A percentile compares a stretch with the other conserved stretches of the same genome.
Conservation (phyloP, 768 basidiomycete genomes). For the Multifurca ochricompacta region DNA sequence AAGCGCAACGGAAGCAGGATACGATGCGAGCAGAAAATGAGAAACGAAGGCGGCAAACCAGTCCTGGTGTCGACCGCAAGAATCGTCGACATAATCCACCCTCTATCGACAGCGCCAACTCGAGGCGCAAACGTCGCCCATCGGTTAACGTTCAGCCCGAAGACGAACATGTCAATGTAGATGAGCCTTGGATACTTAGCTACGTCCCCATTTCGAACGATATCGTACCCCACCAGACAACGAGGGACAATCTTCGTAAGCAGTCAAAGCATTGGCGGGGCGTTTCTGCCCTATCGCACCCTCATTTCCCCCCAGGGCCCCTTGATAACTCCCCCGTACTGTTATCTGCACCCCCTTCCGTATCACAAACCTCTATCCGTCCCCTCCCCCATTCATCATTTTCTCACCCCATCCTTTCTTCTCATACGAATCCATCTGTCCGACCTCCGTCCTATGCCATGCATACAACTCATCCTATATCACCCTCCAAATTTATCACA, state of each 20-base stretch:
- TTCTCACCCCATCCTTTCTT: conserved; percentile 31
- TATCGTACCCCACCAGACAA: conserved; percentile 35
- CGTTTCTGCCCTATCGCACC: conserved; percentile 44
- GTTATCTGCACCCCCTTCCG: conserved; percentile 24
- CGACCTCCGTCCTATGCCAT: conserved; percentile 55
- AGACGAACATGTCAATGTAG: conserved; percentile 44
- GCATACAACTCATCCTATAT: conserved; percentile 54
- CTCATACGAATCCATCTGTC: conserved; percentile 35
- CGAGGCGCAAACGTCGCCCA: conserved; percentile 34
- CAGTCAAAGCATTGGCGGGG: conserved; percentile 63
- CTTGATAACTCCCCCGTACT: conserved; percentile 31
- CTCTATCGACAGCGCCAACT: conserved; percentile 29
- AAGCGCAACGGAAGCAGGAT: conserved; percentile 34
- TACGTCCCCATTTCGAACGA: conserved; percentile 43
- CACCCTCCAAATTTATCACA: conserved; percentile 48
- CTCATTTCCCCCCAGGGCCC: conserved; percentile 26
- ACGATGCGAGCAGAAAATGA: conserved; percentile 22
- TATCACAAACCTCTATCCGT: conserved; percentile 26
- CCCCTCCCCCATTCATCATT: conserved; percentile 28
- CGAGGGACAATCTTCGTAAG: conserved; percentile 44
- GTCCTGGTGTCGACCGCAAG: conserved; percentile 35
- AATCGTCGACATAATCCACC: conserved; percentile 30
- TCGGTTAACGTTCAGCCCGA: conserved; percentile 32
- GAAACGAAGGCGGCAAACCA: conserved; percentile 28
- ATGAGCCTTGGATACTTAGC: conserved; percentile 38